A percentile compares a stretch with the other conserved stretches of the same genome.
phyloP scores from a whole-genome alignment of 805 yeast species.

The Yamadazyma tumulicola region DNA sequence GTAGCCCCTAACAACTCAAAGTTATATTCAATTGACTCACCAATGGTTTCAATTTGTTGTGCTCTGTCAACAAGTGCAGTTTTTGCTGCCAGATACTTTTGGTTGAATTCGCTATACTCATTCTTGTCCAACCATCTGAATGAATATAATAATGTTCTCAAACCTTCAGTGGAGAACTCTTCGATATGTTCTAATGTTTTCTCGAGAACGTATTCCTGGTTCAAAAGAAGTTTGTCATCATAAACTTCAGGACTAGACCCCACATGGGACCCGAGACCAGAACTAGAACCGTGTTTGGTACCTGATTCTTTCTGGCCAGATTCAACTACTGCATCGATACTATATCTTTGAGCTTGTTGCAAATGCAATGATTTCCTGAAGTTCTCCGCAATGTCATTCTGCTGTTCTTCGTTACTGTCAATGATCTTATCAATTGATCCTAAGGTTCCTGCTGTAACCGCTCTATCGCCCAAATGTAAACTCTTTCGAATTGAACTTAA shows the following conservation, averaged over 20 bases:
- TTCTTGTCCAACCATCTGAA: slow-evolving; percentile 62
- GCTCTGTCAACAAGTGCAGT: slow-evolving; percentile 69
- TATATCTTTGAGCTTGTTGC: slow-evolving; percentile 57
- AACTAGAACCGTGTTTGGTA: neutral
- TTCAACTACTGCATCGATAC: slow-evolving; percentile 19
- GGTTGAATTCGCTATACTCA: slow-evolving; percentile 66
- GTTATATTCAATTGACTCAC: slow-evolving; percentile 66
- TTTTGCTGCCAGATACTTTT: slow-evolving; percentile 68
- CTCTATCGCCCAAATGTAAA: slow-evolving; percentile 16
- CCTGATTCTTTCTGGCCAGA: neutral
- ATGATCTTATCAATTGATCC: slow-evolving; percentile 51
- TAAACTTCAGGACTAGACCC: slow-evolving; percentile 13
- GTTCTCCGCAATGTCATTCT: slow-evolving; percentile 46
- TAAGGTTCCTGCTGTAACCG: slow-evolving; percentile 16
- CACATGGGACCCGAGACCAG: neutral
- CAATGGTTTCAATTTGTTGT: slow-evolving; percentile 63
- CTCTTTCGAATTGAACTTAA: slow-evolving; percentile 29
- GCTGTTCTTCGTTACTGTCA: slow-evolving; percentile 41
- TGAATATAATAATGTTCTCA: slow-evolving; percentile 83
- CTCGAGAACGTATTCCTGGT: slow-evolving; percentile 77
- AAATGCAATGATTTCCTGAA: slow-evolving; percentile 58
- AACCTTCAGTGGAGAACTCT: slow-evolving; percentile 91
- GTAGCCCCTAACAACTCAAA: slow-evolving; percentile 83
- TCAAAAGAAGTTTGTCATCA: slow-evolving; percentile 54
- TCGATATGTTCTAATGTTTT: slow-evolving; percentile 87